These are phyloP conservation scores for Skeletonema costatum DNA, from an alignment of 108 stramenopile genomes.

Conservation along the genomic window DNA sequence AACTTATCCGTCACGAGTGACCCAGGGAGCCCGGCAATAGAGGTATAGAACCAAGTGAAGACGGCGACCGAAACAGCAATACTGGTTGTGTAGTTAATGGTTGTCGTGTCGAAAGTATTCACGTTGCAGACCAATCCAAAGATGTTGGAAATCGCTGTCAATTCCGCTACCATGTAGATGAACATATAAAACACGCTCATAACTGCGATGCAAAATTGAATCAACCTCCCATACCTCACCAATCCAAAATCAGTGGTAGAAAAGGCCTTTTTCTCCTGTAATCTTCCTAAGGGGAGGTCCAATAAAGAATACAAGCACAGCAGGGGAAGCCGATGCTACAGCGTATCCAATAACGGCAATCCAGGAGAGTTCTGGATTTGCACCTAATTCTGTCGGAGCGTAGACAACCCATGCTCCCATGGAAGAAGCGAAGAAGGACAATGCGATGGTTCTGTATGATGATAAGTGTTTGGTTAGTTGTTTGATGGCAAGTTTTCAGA, in stretches of 20 bases:
- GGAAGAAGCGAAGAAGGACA: conserved; percentile 73
- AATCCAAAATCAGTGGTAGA: conserved; percentile 71
- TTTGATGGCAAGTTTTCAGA: not conserved
- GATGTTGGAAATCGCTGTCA: conserved; percentile 73
- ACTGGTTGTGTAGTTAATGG: conserved; percentile 46
- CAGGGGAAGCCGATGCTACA: conserved; percentile 61
- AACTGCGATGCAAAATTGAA: conserved; percentile 63
- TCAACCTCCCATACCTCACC: conserved; percentile 72
- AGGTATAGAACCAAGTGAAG: conserved; percentile 72
- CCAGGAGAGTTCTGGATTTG: conserved; percentile 62
- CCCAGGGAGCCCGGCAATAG: conserved; percentile 68
- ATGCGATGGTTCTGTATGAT: conserved; percentile 49
- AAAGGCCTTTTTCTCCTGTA: conserved; percentile 62
- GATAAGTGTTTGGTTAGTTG: not conserved
- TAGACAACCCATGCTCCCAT: conserved; percentile 87
- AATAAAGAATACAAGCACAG: conserved; percentile 52
- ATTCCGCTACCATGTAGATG: conserved; percentile 78
- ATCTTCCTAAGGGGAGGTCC: conserved; percentile 53
- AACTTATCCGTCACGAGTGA: conserved; percentile 79
- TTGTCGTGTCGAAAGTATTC: conserved; percentile 29
- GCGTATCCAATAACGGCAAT: conserved; percentile 78
- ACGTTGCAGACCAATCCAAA: conserved; percentile 49
- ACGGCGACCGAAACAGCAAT: conserved; percentile 62
- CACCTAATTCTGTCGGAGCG: conserved; percentile 78
- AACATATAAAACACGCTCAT: conserved; percentile 83